These are phyloP conservation scores for Fusarium tricinctum DNA, from an alignment of 2,329 filamentous ascomycete genomes.

Conservation along the genomic window DNA sequence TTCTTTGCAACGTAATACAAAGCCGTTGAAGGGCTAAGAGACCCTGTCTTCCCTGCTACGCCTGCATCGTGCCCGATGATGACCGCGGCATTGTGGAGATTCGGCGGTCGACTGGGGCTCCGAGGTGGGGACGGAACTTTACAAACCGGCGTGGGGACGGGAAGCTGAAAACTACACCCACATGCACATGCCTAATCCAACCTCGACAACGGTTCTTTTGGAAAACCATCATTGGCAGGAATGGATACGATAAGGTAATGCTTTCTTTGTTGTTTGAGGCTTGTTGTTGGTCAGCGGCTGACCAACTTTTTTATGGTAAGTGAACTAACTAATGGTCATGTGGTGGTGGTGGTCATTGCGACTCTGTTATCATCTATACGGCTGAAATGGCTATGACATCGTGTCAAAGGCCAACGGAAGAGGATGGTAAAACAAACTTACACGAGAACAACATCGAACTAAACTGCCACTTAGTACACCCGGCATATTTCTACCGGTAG, in stretches of 20 bases:
- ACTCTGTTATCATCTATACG: slow-evolving; percentile 5
- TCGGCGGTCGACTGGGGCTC: slow-evolving; percentile 19
- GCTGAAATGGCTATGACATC: neutral
- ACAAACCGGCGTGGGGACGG: slow-evolving; percentile 25
- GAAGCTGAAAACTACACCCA: slow-evolving; percentile 2
- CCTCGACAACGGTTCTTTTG: slow-evolving; percentile 31
- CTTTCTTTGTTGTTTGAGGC: neutral
- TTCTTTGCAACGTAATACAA: slow-evolving; percentile 2
- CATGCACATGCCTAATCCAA: slow-evolving; percentile 7
- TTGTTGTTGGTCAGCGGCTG: slow-evolving; percentile 35
- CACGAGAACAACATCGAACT: slow-evolving; percentile 5
- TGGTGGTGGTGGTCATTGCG: slow-evolving; percentile 18
- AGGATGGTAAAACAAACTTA: neutral
- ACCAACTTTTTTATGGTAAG: slow-evolving; percentile 5
- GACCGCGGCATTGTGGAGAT: slow-evolving; percentile 46
- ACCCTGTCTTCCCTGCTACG: slow-evolving; percentile 4
- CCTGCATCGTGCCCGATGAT: slow-evolving; percentile 39
- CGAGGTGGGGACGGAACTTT: slow-evolving; percentile 36
- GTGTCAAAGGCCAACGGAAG: neutral
- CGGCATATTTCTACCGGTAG: neutral
- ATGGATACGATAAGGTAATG: slow-evolving; percentile 24
- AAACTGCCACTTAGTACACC: slow-evolving; percentile 9
- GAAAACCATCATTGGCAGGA: slow-evolving; percentile 3
- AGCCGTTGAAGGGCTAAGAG: neutral
- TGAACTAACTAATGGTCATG: slow-evolving; percentile 4